Evolutionary conservation across 768 basidiomycete genomes (phyloP).

Genomic region (Cystobasidium tubakii): DNA sequence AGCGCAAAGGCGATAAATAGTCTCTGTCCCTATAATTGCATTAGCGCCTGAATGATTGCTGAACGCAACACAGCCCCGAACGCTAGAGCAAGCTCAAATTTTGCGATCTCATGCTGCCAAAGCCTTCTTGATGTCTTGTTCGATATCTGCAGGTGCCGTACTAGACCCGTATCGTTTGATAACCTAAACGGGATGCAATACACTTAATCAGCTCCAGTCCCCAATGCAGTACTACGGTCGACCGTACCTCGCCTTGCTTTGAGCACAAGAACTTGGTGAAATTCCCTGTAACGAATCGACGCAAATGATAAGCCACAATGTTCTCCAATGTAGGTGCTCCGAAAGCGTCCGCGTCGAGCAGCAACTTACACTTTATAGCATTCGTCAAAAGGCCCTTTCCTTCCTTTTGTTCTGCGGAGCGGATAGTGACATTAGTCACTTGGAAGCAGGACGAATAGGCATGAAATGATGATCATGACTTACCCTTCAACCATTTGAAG

Average conservation of each 20-base stretch:
- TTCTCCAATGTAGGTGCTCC: no score
- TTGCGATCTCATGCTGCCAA: constrained; percentile 45
- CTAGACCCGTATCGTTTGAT: constrained; percentile 71
- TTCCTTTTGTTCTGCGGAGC: background rate
- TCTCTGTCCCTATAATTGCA: no score
- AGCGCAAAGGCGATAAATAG: no score
- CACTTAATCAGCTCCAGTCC: background rate
- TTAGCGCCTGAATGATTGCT: no score
- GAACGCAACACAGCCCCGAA: no score
- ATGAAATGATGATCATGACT: no score
- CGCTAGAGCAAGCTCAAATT: no score
- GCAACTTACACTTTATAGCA: constrained; percentile 16
- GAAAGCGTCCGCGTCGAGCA: no score
- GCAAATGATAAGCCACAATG: no score
- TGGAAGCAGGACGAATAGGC: constrained; percentile 62
- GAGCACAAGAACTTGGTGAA: constrained; percentile 9
- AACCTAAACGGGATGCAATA: constrained; percentile 51
- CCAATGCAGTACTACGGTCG: background rate
- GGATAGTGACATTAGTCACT: background rate
- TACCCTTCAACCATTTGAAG: constrained; percentile 76
- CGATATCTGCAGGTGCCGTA: constrained; percentile 61
- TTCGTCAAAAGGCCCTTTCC: background rate
- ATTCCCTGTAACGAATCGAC: constrained; percentile 48
- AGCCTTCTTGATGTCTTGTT: constrained; percentile 61
- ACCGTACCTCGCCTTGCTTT: background rate